Base-by-base conservation (phyloP, 2,329 filamentous ascomycete species). In the Microcyclospora pomicola region DNA sequence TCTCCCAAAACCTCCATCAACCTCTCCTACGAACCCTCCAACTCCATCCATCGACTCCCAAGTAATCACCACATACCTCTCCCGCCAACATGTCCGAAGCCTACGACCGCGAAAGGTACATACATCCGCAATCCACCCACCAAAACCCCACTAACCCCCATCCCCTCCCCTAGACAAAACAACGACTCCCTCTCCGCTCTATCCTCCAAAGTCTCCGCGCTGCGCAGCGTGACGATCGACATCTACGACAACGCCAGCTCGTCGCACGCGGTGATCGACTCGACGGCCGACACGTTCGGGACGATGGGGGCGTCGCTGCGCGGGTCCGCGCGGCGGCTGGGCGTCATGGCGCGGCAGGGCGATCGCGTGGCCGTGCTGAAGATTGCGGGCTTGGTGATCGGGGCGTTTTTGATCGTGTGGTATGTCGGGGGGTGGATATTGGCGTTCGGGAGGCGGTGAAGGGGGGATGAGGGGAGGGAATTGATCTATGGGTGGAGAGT, bases 241-340 rank as follows among this genome's bases (percentile, higher is more conserved):
- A 98, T 98, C 55, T 95, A 96, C 71, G 87, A 96, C 65, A 86
- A 91, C 59, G 91, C 91, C 35, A 77, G 85, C 41, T 76, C 83
- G 51, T 24, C 19, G 19, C 88, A 96, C 53, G 76, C 82, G 48
- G 75, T 93, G 46, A 82, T 98, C 49, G 85, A 98, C 62, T 78
- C 76, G 54, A 88, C 83, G 30, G 84, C 73, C 59, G 86, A 96
- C 50, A 91, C 86, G 15, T 96, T 98, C 63, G 88, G 84, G 42
- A 81, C 77, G 52, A 86, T 98, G 73, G 73, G 75, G 28, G 79
- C 80, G 11, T 80, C 79, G 46, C 67, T 98, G 43, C 88, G 85
- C 58, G 85, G 86, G 32, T 92, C 82, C 47, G 86, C 86, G 10
- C 70, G 73, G 35, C 75, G 91, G 10, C 65, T 98, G 34, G 84